Evolutionary conservation across 2,329 filamentous ascomycete species (phyloP).

Genomic region (Scedosporium dehoogii): DNA sequence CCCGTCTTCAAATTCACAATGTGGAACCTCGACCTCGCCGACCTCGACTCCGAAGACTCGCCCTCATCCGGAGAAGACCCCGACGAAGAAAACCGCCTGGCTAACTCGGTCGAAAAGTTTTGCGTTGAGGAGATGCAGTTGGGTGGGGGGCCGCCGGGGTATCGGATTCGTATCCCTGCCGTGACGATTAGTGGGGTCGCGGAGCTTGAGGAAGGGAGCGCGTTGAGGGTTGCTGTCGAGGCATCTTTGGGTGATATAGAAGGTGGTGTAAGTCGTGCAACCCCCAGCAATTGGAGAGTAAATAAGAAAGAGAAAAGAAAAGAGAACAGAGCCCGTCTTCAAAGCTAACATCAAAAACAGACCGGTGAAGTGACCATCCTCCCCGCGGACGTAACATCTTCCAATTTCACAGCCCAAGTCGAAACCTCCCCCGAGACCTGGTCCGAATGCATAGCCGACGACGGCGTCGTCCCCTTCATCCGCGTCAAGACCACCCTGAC

Average conservation of each 20-base stretch:
- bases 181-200: neutral
- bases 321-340: too few species aligned
- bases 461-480: slow-evolving; percentile 3
- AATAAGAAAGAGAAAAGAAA: too few species aligned
- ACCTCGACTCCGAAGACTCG: neutral
- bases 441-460: slow-evolving; percentile 2
- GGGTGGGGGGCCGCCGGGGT: neutral
- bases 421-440: neutral
- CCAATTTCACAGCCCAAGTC: neutral
- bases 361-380: neutral
- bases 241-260: neutral
- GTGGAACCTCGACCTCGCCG: slow-evolving; percentile 3
- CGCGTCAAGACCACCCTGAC: neutral
- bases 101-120: neutral
- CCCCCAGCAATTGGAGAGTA: too few species aligned
- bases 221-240: neutral
- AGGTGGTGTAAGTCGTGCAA: slow-evolving; percentile 1
- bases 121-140: slow-evolving; percentile 3
- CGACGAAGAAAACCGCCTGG: neutral
- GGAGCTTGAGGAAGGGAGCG: neutral
- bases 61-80: neutral
- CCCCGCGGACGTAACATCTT: neutral
- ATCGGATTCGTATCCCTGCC: neutral
- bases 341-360: too few species aligned
- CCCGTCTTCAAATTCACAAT: slow-evolving; percentile 2